phyloP scores from a whole-genome alignment of 2,329 filamentous ascomycete genomes.

The Hymenoscyphus albidus region DNA sequence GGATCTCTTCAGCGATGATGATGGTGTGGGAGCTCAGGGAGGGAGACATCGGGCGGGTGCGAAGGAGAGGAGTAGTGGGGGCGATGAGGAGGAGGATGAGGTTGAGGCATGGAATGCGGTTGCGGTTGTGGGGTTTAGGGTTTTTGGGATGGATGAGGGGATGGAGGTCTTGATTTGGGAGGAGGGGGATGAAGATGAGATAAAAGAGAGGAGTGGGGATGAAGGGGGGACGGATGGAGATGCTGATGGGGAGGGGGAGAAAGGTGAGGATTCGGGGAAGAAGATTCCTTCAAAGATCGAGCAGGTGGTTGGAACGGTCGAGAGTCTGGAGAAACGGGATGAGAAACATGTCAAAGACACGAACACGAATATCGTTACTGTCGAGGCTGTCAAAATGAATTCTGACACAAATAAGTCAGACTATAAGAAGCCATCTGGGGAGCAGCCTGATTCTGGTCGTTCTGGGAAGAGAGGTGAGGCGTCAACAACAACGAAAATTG shows the following conservation, averaged over 20 bases:
- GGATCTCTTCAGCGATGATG: conserved; percentile 55
- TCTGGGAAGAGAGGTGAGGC: background rate
- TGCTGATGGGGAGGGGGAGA: background rate
- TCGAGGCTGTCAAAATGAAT: background rate
- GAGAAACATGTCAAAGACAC: background rate
- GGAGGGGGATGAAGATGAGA: conserved; percentile 19
- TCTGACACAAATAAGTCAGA: background rate
- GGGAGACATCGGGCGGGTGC: conserved; percentile 38
- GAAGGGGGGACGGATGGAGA: background rate
- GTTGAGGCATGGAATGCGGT: conserved; percentile 42
- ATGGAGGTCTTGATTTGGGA: conserved; percentile 25
- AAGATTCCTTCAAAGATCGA: background rate
- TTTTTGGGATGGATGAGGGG: conserved; percentile 45
- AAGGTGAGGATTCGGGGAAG: background rate
- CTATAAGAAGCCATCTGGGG: background rate
- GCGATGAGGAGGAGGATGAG: conserved; percentile 43
- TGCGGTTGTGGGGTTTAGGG: conserved; percentile 41
- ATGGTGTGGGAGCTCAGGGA: conserved; percentile 33
- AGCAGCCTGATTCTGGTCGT: background rate
- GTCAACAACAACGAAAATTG: background rate
- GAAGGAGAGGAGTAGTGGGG: conserved; percentile 45
- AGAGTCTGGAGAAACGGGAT: background rate
- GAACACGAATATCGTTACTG: background rate
- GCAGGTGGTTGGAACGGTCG: background rate
- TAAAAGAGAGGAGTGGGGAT: conserved; percentile 39